These are phyloP conservation scores for Aspergillus sp. DNA, from an alignment of 2,329 filamentous ascomycete genomes.

Conservation along the genomic window DNA sequence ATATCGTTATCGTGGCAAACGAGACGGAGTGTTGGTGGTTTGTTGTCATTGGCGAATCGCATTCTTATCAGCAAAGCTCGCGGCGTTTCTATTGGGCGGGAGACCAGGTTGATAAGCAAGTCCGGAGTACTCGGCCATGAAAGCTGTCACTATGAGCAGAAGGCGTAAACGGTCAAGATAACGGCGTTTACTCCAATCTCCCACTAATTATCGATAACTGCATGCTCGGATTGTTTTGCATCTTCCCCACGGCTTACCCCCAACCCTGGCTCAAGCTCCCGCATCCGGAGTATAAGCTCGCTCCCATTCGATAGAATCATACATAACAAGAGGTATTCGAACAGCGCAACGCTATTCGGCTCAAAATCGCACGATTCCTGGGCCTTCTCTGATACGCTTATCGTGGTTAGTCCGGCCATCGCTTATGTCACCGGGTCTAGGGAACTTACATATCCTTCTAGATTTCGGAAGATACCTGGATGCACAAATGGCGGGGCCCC, in stretches of 20 bases:
- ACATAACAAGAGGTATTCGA: too few relatives aligned
- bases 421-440: neutral
- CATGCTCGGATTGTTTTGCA: neutral
- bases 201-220: slow-evolving; percentile 9
- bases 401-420: neutral
- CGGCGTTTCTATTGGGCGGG: neutral
- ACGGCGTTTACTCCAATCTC: slow-evolving; percentile 8
- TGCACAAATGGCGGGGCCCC: too few relatives aligned
- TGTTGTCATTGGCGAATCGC: slow-evolving; percentile 4
- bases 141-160: slow-evolving; percentile 15
- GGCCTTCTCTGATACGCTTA: slow-evolving; percentile 1
- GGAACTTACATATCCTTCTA: neutral
- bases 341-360: too few relatives aligned
- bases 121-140: slow-evolving; percentile 3
- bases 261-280: neutral
- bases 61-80: slow-evolving; percentile 6
- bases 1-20: neutral
- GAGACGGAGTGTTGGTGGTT: neutral
- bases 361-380: too few relatives aligned
- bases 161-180: slow-evolving; percentile 12
- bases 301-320: too few relatives aligned
- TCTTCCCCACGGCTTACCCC: neutral
- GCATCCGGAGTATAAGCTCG: too few relatives aligned
- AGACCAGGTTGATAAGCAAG: neutral
- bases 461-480: too few relatives aligned